Base-by-base conservation (phyloP, 2,329 filamentous ascomycete genomes). In the Aspergillus clavatus region DNA sequence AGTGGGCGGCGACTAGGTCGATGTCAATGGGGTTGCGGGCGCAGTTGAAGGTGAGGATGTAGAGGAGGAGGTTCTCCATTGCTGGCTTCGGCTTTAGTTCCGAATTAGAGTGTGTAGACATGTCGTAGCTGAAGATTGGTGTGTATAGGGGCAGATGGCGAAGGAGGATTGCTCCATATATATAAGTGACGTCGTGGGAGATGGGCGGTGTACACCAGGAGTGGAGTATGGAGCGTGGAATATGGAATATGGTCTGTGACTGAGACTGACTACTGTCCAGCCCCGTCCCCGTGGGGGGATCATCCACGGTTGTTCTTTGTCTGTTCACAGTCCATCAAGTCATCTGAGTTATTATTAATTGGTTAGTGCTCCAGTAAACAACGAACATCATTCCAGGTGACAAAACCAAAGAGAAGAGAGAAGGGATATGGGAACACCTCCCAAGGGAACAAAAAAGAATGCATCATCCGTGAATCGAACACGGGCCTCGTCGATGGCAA, bases 11-110 rank as follows among this genome's bases (percentile, higher is more conserved):
- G 58, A 96, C 89, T 41, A 81, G 74, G 28, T 82, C 73, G 18
- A 82, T 74, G 55, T 90, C 77, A 59, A 95, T 81, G 7, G 82
- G 69, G 43, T 76, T 76, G 55, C 87, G 86, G 24, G 79, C 91
- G 60, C 88, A 94, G 65, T 97, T 97, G 74, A 93, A 95, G 8
- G 90, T 95, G 43, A 95, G 69, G 51, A 95, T 78, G 59, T 95
- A 84, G 45, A 89, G 70, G 58, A 84, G 81, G 44, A 94, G 74
- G 49, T 75, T 70, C 33, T 76, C 74, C 63, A 71, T 68, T 27
- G 26, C 26, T 1, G 26, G 8, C 23, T n/a, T n/a, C n/a, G n/a
- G n/a, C n/a, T n/a, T n/a, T n/a, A n/a, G n/a, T n/a, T n/a, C n/a
- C n/a, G n/a, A n/a, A n/a, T n/a, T 27, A 27, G 26, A 27, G 10